phyloP scores from a whole-genome alignment of 2,329 filamentous ascomycete genomes.

The Aspergillus hiratsukae region DNA sequence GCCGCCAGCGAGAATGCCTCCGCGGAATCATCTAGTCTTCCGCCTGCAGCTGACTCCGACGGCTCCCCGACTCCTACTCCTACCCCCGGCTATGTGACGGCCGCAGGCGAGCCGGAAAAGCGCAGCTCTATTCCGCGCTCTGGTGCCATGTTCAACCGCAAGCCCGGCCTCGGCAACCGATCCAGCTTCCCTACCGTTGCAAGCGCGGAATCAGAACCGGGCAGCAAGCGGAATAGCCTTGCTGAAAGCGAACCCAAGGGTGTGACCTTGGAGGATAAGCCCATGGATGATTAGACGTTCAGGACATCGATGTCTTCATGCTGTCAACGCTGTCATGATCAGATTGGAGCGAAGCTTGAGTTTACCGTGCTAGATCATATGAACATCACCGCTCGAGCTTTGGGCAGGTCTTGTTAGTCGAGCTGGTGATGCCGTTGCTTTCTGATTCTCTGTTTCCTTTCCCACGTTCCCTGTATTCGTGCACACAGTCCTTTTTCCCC shows the following conservation, averaged over 20 bases:
- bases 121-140: slow-evolving; percentile 60
- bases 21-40: slow-evolving; percentile 26
- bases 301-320: not conserved
- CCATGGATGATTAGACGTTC: slow-evolving; percentile 64
- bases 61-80: slow-evolving; percentile 33
- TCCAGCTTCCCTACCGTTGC: slow-evolving; percentile 26
- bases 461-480: not conserved
- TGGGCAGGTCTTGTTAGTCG: slow-evolving; percentile 13
- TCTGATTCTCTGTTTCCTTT: slow-evolving; percentile 1
- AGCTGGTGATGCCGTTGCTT: slow-evolving; percentile 4
- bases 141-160: slow-evolving; percentile 46
- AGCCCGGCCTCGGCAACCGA: slow-evolving; percentile 45
- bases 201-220: slow-evolving; percentile 20
- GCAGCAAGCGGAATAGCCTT: slow-evolving; percentile 33
- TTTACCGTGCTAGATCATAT: not conserved
- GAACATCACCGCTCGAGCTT: slow-evolving; percentile 1
- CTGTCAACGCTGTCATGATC: not conserved
- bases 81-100: slow-evolving; percentile 19
- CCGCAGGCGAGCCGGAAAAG: slow-evolving; percentile 50
- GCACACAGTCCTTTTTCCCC: not conserved
- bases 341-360: not conserved
- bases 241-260: slow-evolving; percentile 42
- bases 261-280: slow-evolving; percentile 67
- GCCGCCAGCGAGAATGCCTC: slow-evolving; percentile 19
- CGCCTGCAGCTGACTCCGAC: slow-evolving; percentile 27